phyloP scores from a whole-genome alignment of 345 rosid species.

The Mercurialis annua region DNA sequence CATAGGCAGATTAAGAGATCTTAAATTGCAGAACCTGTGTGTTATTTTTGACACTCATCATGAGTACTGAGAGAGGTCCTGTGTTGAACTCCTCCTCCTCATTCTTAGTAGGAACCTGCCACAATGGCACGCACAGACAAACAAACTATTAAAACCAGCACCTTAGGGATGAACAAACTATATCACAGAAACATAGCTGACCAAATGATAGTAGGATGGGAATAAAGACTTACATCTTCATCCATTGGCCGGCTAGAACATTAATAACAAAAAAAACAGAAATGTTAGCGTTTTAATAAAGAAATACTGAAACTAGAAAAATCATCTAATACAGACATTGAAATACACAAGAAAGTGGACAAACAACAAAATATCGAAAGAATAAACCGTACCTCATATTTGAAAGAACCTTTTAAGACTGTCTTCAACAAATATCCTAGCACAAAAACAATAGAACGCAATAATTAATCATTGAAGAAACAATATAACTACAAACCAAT shows the following conservation, averaged over 20 bases:
- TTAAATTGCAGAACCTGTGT: slow-evolving; percentile 63
- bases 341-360: neutral
- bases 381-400: slow-evolving; percentile 18
- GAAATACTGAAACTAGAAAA: neutral
- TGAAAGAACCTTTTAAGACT: neutral
- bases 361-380: neutral
- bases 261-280: neutral
- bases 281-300: neutral
- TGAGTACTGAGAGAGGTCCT: slow-evolving; percentile 89
- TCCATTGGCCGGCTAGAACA: slow-evolving; percentile 22
- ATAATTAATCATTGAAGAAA: too few relatives aligned
- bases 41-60: slow-evolving; percentile 97
- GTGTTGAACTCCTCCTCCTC: slow-evolving; percentile 98
- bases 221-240: slow-evolving; percentile 19
- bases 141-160: too few relatives aligned
- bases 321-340: neutral
- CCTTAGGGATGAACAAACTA: too few relatives aligned
- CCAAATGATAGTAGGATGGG: too few relatives aligned
- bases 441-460: neutral
- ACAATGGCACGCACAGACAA: too few relatives aligned
- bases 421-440: neutral
- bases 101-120: slow-evolving; percentile 33
- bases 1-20: neutral
- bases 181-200: neutral
- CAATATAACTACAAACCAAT: too few relatives aligned